phyloP scores from a whole-genome alignment of 1,139 yeast genomes.

The Kurtzmaniella quercitrusa region DNA sequence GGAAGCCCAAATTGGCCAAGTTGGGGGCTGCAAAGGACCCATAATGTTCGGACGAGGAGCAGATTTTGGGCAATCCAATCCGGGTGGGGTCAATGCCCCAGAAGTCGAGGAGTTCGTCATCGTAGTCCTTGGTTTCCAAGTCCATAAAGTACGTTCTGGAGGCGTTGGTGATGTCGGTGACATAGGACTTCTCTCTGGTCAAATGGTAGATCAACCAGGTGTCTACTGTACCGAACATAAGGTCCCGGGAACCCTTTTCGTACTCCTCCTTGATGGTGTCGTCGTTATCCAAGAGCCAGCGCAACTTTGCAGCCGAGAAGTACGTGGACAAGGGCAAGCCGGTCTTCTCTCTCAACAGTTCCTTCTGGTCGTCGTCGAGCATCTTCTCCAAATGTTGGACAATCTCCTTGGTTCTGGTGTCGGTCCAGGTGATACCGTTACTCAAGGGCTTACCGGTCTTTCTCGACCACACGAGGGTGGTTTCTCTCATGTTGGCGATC shows the following conservation, averaged over 20 bases:
- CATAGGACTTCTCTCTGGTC: conserved; percentile 67
- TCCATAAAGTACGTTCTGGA: conserved; percentile 90
- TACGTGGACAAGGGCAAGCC: conserved; percentile 91
- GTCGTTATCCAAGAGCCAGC: conserved; percentile 86
- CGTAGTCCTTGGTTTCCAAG: conserved; percentile 71
- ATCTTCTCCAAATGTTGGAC: conserved; percentile 61
- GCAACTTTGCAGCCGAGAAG: conserved; percentile 85
- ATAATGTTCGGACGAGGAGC: conserved; percentile 74
- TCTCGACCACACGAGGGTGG: conserved; percentile 86
- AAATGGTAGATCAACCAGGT: conserved; percentile 89
- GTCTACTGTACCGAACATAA: conserved; percentile 93
- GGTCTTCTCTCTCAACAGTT: conserved; percentile 58
- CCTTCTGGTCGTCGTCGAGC: conserved; percentile 56
- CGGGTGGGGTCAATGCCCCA: conserved; percentile 74
- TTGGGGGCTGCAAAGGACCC: conserved; percentile 67
- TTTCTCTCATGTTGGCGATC: conserved; percentile 93
- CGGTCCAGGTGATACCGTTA: conserved; percentile 96
- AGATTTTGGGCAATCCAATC: conserved; percentile 73
- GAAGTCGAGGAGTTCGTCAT: conserved; percentile 67
- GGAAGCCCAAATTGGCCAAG: conserved; percentile 47
- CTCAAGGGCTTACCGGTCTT: conserved; percentile 78
- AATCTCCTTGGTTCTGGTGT: conserved; percentile 76
- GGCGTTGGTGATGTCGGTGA: conserved; percentile 89
- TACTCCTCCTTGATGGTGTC: conserved; percentile 65
- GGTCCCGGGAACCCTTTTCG: conserved; percentile 63